Percentiles rank a stretch among this genome's conserved stretches.
These are phyloP conservation scores for Alternaria atra DNA, from an alignment of 2,329 filamentous ascomycete genomes.

Conservation along the genomic window DNA sequence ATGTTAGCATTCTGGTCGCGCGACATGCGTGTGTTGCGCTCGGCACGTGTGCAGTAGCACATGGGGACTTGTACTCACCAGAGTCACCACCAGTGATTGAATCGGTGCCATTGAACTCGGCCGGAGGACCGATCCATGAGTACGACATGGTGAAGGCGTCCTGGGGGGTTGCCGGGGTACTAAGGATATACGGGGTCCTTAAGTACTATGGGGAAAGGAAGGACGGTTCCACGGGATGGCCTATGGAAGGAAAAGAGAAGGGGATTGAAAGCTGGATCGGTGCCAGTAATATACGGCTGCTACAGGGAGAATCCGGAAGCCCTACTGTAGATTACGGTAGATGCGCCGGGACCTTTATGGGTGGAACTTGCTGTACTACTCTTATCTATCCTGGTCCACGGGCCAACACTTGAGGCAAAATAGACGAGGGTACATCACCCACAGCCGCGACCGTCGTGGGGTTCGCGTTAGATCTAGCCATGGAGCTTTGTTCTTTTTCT, in stretches of 20 bases:
- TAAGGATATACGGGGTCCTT: conserved; percentile 13
- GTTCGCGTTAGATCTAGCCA: conserved; percentile 43
- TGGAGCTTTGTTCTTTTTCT: conserved; percentile 46
- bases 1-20: conserved; percentile 19
- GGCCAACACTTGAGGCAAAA: conserved; percentile 46
- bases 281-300: conserved; percentile 42
- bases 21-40: conserved; percentile 16
- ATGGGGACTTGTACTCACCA: conserved; percentile 64
- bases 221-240: conserved; percentile 22
- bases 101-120: conserved; percentile 64
- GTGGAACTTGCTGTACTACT: conserved; percentile 44
- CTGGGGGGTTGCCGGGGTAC: conserved; percentile 19
- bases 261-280: conserved; percentile 29
- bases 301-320: conserved; percentile 44
- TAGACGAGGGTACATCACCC: conserved; percentile 46
- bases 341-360: conserved; percentile 46
- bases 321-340: conserved; percentile 41
- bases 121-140: conserved; percentile 57
- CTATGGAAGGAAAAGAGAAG: conserved; percentile 20
- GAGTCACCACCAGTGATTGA: conserved; percentile 76
- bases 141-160: conserved; percentile 56
- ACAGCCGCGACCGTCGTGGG: conserved; percentile 47
- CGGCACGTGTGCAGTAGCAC: conserved; percentile 33
- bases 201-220: conserved; percentile 8
- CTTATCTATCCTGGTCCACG: conserved; percentile 51